Evolutionary conservation across 768 basidiomycete species (phyloP).

Genomic region (Tylopilus vinaceipallidus): DNA sequence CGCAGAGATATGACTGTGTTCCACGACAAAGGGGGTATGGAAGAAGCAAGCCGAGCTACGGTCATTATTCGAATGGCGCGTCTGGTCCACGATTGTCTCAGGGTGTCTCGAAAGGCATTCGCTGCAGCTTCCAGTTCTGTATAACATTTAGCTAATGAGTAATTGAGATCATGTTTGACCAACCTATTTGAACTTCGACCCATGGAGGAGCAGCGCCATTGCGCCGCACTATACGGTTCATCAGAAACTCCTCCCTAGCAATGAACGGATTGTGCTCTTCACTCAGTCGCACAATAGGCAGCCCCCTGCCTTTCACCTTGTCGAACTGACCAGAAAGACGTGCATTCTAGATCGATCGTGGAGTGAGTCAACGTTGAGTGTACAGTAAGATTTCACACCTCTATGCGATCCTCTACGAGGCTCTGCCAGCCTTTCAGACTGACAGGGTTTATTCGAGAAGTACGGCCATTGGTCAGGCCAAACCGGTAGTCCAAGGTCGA

Average conservation of each 20-base stretch:
- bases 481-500: conserved; percentile 75
- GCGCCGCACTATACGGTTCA: conserved; percentile 82
- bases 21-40: conserved; percentile 36
- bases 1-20: conserved; percentile 45
- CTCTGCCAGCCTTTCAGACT: conserved; percentile 72
- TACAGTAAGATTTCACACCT: conserved; percentile 44
- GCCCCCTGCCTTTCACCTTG: conserved; percentile 65
- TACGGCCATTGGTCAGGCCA: conserved; percentile 38
- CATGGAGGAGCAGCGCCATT: conserved; percentile 85
- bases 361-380: neutral
- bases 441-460: conserved; percentile 49
- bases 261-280: conserved; percentile 66
- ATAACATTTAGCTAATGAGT: conserved; percentile 1
- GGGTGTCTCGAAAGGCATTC: conserved; percentile 57
- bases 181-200: conserved; percentile 78
- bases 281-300: conserved; percentile 41
- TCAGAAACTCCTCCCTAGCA: conserved; percentile 72
- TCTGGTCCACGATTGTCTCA: conserved; percentile 74
- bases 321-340: conserved; percentile 66
- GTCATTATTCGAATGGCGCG: conserved; percentile 64
- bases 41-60: conserved; percentile 38
- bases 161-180: conserved; percentile 18
- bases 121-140: conserved; percentile 67
- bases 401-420: conserved; percentile 76
- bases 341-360: conserved; percentile 47